Evolutionary conservation across 2,329 filamentous ascomycete species (phyloP).

Genomic region (Colletotrichum sp.): DNA sequence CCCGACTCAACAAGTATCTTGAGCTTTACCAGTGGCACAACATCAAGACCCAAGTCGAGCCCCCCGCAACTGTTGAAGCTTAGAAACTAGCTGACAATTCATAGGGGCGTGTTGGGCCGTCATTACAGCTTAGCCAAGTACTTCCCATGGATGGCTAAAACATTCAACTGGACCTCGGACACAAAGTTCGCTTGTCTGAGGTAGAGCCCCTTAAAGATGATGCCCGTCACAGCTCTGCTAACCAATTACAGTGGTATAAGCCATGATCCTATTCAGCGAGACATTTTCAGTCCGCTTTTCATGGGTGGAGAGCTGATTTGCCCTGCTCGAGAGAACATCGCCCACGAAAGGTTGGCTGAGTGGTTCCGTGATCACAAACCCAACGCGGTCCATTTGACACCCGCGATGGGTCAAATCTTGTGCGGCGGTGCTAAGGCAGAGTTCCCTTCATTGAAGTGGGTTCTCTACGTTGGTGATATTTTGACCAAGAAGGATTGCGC

Average conservation of each 20-base stretch:
- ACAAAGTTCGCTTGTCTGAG: background rate
- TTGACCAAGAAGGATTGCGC: constrained; percentile 84
- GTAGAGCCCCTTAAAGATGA: background rate
- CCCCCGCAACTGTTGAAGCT: background rate
- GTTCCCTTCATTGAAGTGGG: constrained; percentile 76
- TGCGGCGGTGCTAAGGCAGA: constrained; percentile 79
- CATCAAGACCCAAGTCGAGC: constrained; percentile 57
- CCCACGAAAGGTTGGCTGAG: constrained; percentile 82
- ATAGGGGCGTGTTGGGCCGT: constrained; percentile 75
- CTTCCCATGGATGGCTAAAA: constrained; percentile 94
- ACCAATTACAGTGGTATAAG: background rate
- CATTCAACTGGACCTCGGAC: constrained; percentile 51
- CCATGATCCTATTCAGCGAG: constrained; percentile 36
- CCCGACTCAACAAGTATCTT: constrained; percentile 84
- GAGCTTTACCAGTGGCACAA: constrained; percentile 74
- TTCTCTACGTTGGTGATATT: constrained; percentile 92
- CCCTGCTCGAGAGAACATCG: constrained; percentile 82
- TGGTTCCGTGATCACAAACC: constrained; percentile 82
- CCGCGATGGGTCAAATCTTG: constrained; percentile 94
- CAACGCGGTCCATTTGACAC: constrained; percentile 87
- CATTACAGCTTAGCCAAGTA: constrained; percentile 88
- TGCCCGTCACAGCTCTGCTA: background rate
- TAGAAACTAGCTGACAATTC: background rate
- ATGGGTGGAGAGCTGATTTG: constrained; percentile 81
- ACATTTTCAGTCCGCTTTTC: constrained; percentile 92